Base-by-base conservation (phyloP, 2,329 filamentous ascomycete genomes). In the Nemania diffusa region DNA sequence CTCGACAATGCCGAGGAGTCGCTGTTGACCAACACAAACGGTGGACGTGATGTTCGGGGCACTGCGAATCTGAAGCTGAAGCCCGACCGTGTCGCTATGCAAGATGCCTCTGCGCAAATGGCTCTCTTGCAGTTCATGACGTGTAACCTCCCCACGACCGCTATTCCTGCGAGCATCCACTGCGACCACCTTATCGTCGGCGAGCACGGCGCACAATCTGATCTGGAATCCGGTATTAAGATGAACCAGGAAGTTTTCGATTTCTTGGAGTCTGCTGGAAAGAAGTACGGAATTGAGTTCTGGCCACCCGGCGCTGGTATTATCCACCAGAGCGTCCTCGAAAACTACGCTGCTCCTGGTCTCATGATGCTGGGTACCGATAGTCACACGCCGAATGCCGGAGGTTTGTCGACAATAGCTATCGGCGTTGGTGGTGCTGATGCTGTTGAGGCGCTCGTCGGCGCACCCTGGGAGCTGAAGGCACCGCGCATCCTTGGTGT, bases 131-230 rank as follows among this genome's bases (percentile, higher is more conserved):
- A 99, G 82, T 99, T 99, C 86, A 99, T 99, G 95, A 93, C 92
- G 29, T 99, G 96, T 81, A 92, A 93, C 62, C 86, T 99, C 61
- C 92, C 91, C 29, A 89, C 89, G 67, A 97, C 96, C 1, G 94
- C 94, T 9, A 95, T 99, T 57, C 96, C 96, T 11, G 95, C 96
- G 56, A 97, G 94, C 79, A 97, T 98, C 74, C 96, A 99, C 84
- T 99, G 96, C 82, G 96, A 99, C 83, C 96, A 99, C 81, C 91
- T 99, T 90, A 98, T 99, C 82, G 95, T 98, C 32, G 96, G 95
- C 64, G 91, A 97, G 81, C 92, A 90, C 78, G 96, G 96, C 66
- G 96, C 95, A 40, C 91, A 95, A 75, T 87, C 89, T 26, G 96
- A 99, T 82, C 82, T 99, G 69, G 88, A 91, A 29, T 88, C 91